phyloP scores from a whole-genome alignment of 257 asterid genomes.

The Solanum arcanum region DNA sequence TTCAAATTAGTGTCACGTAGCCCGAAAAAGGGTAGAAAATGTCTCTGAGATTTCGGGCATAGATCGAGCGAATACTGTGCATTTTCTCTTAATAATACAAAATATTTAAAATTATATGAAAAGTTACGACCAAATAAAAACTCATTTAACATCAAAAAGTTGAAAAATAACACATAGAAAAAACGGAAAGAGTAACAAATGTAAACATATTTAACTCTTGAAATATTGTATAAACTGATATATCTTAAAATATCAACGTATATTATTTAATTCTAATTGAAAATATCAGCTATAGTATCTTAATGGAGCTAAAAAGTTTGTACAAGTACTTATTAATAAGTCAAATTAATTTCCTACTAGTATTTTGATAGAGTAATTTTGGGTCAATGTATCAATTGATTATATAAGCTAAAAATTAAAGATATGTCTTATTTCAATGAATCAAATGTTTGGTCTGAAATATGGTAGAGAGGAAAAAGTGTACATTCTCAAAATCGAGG shows the following conservation, averaged over 20 bases:
- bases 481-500: neutral
- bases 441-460: neutral
- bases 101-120: neutral
- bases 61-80: rapidly evolving
- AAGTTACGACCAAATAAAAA: neutral
- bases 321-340: too few species aligned
- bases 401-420: neutral
- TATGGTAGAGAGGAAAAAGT: neutral
- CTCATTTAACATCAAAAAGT: neutral
- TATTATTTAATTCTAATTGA: neutral
- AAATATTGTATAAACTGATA: too few species aligned
- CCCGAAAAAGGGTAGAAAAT: too few species aligned
- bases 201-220: too few species aligned
- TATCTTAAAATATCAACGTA: neutral
- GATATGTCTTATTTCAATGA: neutral
- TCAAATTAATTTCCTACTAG: neutral
- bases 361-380: neutral
- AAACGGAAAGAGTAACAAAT: neutral
- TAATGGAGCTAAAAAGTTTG: neutral
- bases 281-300: neutral
- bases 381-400: neutral
- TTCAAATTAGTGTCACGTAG: too few species aligned
- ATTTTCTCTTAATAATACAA: neutral
- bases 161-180: neutral
- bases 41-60: too few species aligned